Evolutionary conservation across 768 basidiomycete species (phyloP).

Genomic region (Cystofilobasidium bisporidii): DNA sequence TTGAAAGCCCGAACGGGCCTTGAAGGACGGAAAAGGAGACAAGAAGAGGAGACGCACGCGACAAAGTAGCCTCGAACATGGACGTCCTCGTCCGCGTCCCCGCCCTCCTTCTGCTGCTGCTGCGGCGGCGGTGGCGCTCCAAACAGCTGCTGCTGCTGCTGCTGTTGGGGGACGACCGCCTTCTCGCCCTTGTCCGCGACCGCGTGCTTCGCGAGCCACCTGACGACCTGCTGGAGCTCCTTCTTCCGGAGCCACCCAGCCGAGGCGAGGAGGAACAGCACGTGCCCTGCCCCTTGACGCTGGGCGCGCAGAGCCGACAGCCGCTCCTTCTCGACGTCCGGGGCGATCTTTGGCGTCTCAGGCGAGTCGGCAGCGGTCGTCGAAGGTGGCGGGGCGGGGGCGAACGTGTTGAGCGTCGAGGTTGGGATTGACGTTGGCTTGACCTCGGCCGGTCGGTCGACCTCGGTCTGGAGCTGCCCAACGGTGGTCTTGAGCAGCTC

Average conservation of each 20-base stretch:
- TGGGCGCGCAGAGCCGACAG: slow-evolving; percentile 66
- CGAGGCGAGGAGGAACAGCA: slow-evolving; percentile 55
- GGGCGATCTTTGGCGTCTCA: slow-evolving; percentile 45
- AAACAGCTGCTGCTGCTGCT: slow-evolving; percentile 27
- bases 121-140: background rate
- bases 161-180: no score
- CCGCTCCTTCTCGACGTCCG: slow-evolving; percentile 58
- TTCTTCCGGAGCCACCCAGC: slow-evolving; percentile 52
- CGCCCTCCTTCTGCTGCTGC: slow-evolving; percentile 11
- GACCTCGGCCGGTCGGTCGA: slow-evolving; percentile 6
- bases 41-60: slow-evolving; percentile 21
- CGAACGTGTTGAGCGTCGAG: slow-evolving; percentile 22
- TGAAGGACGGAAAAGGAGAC: no score
- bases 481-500: slow-evolving; percentile 51
- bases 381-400: slow-evolving; percentile 28
- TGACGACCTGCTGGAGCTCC: slow-evolving; percentile 57
- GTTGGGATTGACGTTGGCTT: slow-evolving; percentile 47
- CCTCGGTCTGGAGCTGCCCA: slow-evolving; percentile 49
- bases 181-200: no score
- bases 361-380: slow-evolving; percentile 30
- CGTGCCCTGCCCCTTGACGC: slow-evolving; percentile 56
- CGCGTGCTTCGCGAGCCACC: slow-evolving; percentile 49
- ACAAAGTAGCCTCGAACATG: slow-evolving; percentile 30
- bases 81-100: slow-evolving; percentile 26
- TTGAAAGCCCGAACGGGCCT: no score